These are phyloP conservation scores for Alopecurus myosuroides DNA, from an alignment of 176 grass and related monocot species.

Conservation along the genomic window DNA sequence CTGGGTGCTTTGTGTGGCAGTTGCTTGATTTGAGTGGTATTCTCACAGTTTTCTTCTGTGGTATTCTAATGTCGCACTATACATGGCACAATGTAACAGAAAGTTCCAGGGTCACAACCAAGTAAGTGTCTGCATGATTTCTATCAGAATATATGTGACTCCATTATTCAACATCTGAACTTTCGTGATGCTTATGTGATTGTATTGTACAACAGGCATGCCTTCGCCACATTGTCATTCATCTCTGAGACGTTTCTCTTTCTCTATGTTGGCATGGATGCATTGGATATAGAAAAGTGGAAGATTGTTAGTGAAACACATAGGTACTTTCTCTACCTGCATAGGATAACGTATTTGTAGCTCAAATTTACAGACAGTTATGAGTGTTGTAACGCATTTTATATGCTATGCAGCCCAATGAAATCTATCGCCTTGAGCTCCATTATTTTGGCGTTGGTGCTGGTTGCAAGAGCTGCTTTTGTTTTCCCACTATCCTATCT, in stretches of 20 bases:
- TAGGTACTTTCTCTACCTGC: neutral
- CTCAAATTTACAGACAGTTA: neutral
- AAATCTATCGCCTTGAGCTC: conserved; percentile 65
- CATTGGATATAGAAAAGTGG: conserved; percentile 96
- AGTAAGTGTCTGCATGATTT: conserved; percentile 46
- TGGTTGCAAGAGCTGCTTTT: conserved; percentile 85
- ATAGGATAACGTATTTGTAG: neutral
- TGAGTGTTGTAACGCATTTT: conserved; percentile 8
- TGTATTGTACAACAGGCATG: conserved; percentile 47
- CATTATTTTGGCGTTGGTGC: conserved; percentile 64
- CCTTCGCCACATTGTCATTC: conserved; percentile 90
- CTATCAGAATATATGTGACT: neutral
- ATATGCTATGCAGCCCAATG: conserved; percentile 54
- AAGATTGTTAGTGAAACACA: conserved; percentile 59
- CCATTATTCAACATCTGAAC: conserved; percentile 9
- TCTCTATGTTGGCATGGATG: conserved; percentile 96
- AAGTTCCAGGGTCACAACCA: conserved; percentile 93
- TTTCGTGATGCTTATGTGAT: conserved; percentile 2
- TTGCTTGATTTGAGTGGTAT: conserved; percentile 92
- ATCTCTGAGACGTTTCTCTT: conserved; percentile 87
- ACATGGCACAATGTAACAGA: conserved; percentile 99
- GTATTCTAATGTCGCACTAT: conserved; percentile 94
- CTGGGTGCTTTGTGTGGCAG: conserved; percentile 39
- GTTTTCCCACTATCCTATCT: conserved; percentile 70
- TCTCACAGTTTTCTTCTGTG: conserved; percentile 92